phyloP scores from a whole-genome alignment of 257 asterid genomes.

The Eucommia ulmoides region DNA sequence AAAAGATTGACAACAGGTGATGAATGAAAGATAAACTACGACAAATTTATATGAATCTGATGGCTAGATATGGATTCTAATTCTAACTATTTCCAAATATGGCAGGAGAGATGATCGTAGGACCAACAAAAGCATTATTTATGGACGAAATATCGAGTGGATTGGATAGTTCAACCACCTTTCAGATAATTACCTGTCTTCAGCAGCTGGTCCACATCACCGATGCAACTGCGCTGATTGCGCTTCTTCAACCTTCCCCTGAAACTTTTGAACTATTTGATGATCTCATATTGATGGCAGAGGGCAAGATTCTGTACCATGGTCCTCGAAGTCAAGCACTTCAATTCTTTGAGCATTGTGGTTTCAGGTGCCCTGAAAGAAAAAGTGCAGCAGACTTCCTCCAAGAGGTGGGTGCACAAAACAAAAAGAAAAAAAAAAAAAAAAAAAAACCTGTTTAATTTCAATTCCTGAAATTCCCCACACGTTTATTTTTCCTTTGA shows the following conservation, averaged over 20 bases:
- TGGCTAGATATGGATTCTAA: background rate
- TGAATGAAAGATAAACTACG: background rate
- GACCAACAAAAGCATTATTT: slow-evolving; percentile 39
- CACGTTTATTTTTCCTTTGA: slow-evolving; percentile 2
- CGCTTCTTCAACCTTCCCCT: slow-evolving; percentile 54
- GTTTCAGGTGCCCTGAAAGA: slow-evolving; percentile 42
- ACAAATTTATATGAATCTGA: background rate
- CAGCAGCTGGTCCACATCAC: slow-evolving; percentile 38
- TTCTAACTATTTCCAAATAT: background rate
- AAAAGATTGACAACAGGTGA: slow-evolving; percentile 47
- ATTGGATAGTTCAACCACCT: slow-evolving; percentile 44
- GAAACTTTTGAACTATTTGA: slow-evolving; percentile 47
- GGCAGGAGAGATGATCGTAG: slow-evolving; percentile 47
- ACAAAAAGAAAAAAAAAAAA: background rate
- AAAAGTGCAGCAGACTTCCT: slow-evolving; percentile 43
- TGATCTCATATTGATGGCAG: slow-evolving; percentile 37
- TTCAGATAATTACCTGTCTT: slow-evolving; percentile 32
- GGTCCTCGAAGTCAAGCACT: slow-evolving; percentile 23
- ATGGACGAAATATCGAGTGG: slow-evolving; percentile 54
- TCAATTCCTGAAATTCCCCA: background rate
- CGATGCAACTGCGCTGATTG: slow-evolving; percentile 33
- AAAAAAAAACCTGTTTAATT: background rate
- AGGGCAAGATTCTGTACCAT: slow-evolving; percentile 34
- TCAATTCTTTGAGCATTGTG: slow-evolving; percentile 31
- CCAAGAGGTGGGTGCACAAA: slow-evolving; percentile 24